Base-by-base conservation (phyloP, 768 basidiomycete genomes). In the Russula olivacea region DNA sequence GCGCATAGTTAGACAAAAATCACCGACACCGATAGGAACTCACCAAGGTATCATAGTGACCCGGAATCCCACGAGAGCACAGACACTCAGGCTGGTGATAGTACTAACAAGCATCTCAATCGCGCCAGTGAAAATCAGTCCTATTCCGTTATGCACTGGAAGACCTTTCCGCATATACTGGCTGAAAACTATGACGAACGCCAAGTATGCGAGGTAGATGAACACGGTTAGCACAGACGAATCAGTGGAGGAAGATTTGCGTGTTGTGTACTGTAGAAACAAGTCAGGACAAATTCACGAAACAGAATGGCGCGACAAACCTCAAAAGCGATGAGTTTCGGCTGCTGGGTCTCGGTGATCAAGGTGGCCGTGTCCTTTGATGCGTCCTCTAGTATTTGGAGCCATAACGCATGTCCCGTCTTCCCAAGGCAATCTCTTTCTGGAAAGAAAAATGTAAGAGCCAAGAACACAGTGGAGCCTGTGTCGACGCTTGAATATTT, bases 51-150 rank as follows among this genome's bases (percentile, higher is more conserved):
- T 89, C 84, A 94, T 87, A 2, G 89, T 93, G 15, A 93, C 82
- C 68, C 85, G 87, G 74, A 93, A 93, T 1, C 93, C 92, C 49
- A 91, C 84, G 23, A 98, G 78, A 7, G 93, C 91, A 69, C 93
- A 93, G 38, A 97, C 91, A 70, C 92, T 94, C 51, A 97, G 80
- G 68, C 91, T 93, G 57, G 95, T 97, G 68, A 99, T 84, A 0
- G 96, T 93, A 76, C 93, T 95, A 61, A 91, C 93, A 8, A 87
- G 78, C 48, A 98, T 87, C 75, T 98, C 93, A 23, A 96, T 88
- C 32, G 95, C 78, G 14, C 93, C 96, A 2, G 96, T 98, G 72
- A 98, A 90, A 1, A 92, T 90, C 36, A 99, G 77, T 74, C 96
- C 96, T 58, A 92, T 80, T 49, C 91, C 84, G 5, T 91, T 94